phyloP scores from a whole-genome alignment of 371 early-diverging fungal genomes.

The Sporodiniella umbellata region DNA sequence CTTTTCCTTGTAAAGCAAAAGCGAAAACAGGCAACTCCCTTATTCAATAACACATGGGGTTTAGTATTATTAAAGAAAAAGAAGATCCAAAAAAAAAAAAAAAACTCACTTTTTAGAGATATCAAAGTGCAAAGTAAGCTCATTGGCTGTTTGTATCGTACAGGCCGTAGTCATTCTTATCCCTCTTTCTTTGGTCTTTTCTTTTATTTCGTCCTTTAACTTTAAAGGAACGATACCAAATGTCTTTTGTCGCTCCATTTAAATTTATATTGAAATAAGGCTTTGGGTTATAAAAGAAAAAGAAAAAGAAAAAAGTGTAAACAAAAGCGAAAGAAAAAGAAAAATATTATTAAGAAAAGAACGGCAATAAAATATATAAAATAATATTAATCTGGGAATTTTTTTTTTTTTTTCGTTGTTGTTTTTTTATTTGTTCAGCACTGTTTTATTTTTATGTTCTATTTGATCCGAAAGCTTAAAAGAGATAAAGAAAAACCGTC shows the following conservation, averaged over 20 bases:
- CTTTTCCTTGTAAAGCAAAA: constrained; percentile 27
- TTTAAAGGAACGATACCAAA: constrained; percentile 1
- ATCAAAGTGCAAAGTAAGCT: neutral
- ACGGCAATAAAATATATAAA: too few relatives aligned
- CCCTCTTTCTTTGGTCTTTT: neutral
- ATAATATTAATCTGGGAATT: too few relatives aligned
- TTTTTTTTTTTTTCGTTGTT: too few relatives aligned
- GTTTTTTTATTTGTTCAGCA: too few relatives aligned
- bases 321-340: neutral
- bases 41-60: neutral
- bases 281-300: neutral
- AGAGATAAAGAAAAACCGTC: too few relatives aligned
- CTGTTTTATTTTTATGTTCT: too few relatives aligned
- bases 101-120: neutral
- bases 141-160: neutral
- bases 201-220: neutral
- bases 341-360: neutral
- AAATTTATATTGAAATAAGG: too few relatives aligned
- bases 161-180: neutral
- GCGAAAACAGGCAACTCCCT: constrained; percentile 23
- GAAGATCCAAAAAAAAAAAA: neutral
- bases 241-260: neutral
- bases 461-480: too few relatives aligned
- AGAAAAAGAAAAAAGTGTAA: neutral
- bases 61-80: neutral